These are phyloP conservation scores for Nicotiana noctiflora DNA, from an alignment of 257 asterid genomes.

Conservation along the genomic window DNA sequence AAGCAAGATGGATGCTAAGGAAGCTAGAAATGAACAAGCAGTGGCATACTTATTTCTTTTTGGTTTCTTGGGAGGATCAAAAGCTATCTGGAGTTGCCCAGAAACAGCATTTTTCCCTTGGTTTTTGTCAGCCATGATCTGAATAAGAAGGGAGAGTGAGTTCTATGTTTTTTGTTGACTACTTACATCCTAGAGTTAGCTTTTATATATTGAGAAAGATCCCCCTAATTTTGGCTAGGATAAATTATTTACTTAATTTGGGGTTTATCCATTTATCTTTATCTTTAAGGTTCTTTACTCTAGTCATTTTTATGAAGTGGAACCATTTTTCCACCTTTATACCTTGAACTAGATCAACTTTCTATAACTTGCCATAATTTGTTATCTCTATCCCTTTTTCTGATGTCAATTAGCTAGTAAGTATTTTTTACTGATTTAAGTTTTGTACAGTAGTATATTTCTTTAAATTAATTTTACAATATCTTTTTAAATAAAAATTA, in stretches of 20 bases:
- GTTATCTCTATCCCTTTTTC: neutral
- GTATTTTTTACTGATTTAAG: neutral
- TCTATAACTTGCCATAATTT: neutral
- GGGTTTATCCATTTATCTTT: neutral
- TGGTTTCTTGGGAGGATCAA: slow-evolving; percentile 27
- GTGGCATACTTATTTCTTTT: slow-evolving; percentile 32
- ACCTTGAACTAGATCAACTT: neutral
- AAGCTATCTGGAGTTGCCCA: slow-evolving; percentile 17
- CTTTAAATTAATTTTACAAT: neutral
- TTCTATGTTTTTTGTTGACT: neutral
- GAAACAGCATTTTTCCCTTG: neutral
- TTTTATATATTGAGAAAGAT: neutral
- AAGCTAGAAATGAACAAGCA: slow-evolving; percentile 31
- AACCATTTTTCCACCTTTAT: neutral
- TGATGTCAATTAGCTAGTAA: neutral
- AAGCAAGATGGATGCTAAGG: slow-evolving; percentile 36
- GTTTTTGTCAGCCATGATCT: slow-evolving; percentile 14
- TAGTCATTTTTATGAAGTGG: neutral
- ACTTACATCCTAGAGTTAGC: neutral
- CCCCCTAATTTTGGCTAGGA: neutral
- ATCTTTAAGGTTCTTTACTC: neutral
- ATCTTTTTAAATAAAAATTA: neutral
- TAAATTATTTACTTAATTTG: neutral
- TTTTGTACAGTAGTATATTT: neutral
- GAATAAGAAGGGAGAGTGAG: neutral